Evolutionary conservation across 2,329 filamentous ascomycete species (phyloP).

Genomic region (Aureobasidium sp.): DNA sequence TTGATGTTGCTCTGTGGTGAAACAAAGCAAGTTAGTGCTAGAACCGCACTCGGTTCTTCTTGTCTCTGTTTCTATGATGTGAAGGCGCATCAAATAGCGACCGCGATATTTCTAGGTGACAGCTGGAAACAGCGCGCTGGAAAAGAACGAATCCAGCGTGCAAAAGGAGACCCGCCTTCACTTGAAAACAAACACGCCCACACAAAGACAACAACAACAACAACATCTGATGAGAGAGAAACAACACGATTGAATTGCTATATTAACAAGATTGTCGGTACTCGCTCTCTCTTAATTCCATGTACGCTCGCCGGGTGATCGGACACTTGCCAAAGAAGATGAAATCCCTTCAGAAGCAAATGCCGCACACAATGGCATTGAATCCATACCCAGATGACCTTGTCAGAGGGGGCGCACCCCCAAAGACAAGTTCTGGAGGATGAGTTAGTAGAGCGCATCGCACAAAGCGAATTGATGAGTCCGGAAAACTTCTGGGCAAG

Average conservation of each 20-base stretch:
- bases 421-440: not conserved
- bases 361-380: not conserved
- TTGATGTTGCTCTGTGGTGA: too few relatives aligned
- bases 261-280: not conserved
- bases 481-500: not conserved
- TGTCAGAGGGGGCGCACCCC: not conserved
- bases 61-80: too few relatives aligned
- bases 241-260: not conserved
- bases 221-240: not conserved
- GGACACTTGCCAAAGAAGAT: not conserved
- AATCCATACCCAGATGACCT: not conserved
- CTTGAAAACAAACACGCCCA: too few relatives aligned
- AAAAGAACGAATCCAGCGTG: too few relatives aligned
- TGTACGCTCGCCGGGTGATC: not conserved
- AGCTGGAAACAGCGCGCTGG: too few relatives aligned
- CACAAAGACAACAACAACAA: too few relatives aligned
- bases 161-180: too few relatives aligned
- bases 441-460: not conserved
- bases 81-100: too few relatives aligned
- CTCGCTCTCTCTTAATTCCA: not conserved
- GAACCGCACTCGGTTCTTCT: too few relatives aligned
- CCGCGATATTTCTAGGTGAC: too few relatives aligned
- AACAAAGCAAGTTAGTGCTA: too few relatives aligned
- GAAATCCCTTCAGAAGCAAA: not conserved
- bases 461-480: conserved; percentile 5